Conservation (phyloP, 805 yeast species). For the Hanseniaspora valbyensis region DNA sequence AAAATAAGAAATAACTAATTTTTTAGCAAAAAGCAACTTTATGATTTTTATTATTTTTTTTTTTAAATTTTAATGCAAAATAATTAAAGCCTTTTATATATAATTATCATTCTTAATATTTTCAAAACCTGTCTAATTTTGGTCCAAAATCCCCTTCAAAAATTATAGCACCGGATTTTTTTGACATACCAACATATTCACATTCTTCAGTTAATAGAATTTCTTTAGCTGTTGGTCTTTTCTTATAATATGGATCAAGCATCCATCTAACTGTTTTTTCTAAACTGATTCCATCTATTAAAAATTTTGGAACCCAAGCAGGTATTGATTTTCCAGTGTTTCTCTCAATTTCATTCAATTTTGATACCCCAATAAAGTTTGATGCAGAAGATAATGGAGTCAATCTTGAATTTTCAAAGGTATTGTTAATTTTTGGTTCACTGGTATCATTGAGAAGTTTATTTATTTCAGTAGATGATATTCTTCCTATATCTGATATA, state of each 20-base stretch:
- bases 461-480: constrained; percentile 59
- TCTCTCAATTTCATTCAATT: constrained; percentile 9
- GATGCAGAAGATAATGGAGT: constrained; percentile 25
- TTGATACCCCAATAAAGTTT: constrained; percentile 22
- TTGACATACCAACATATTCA: constrained; percentile 59
- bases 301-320: constrained; percentile 76
- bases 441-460: constrained; percentile 3
- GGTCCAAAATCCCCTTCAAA: constrained; percentile 96
- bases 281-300: constrained; percentile 59
- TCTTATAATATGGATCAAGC: constrained; percentile 73
- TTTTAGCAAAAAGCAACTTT: too few species aligned
- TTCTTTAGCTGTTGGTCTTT: constrained; percentile 68
- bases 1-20: background rate
- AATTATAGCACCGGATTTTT: constrained; percentile 87
- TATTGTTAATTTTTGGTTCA: constrained; percentile 17
- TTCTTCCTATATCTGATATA: constrained; percentile 82
- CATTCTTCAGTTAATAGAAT: constrained; percentile 66
- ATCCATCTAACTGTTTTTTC: constrained; percentile 78
- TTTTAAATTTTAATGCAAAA: too few species aligned
- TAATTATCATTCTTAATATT: too few species aligned
- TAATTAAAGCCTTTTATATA: too few species aligned
- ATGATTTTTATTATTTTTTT: too few species aligned
- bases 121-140: constrained; percentile 36
- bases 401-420: constrained; percentile 21
- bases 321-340: constrained; percentile 39